A percentile compares a stretch with the other conserved stretches of the same genome.
Evolutionary conservation across 2,329 filamentous ascomycete species (phyloP).

Genomic region (Sporothrix phasma): DNA sequence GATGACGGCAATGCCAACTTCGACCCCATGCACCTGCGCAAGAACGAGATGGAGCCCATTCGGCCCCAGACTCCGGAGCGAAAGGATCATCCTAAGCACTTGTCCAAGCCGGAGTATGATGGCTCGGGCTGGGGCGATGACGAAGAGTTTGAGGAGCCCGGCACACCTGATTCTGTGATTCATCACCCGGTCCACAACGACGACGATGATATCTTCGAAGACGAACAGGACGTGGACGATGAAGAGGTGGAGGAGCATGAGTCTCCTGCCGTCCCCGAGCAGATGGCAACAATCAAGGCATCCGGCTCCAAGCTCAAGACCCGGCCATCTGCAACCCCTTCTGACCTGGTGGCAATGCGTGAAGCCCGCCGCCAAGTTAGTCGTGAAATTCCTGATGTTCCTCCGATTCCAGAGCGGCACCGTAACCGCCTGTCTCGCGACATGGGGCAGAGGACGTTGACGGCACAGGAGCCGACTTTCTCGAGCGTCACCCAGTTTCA

Average conservation of each 20-base stretch:
- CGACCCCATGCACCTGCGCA: conserved; percentile 25
- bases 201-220: conserved; percentile 14
- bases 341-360: conserved; percentile 75
- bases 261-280: conserved; percentile 64
- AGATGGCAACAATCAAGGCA: conserved; percentile 79
- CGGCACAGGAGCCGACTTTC: conserved; percentile 32
- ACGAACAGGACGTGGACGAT: conserved; percentile 7
- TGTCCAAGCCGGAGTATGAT: conserved; percentile 54
- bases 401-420: conserved; percentile 52
- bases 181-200: conserved; percentile 51
- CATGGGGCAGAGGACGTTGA: conserved; percentile 29
- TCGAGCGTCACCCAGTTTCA: conserved; percentile 62
- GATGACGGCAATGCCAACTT: conserved; percentile 31
- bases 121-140: conserved; percentile 51
- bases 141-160: conserved; percentile 49
- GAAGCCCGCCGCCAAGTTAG: conserved; percentile 79
- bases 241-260: conserved; percentile 26
- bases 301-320: conserved; percentile 82
- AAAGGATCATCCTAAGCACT: conserved; percentile 34
- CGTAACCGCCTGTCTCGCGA: conserved; percentile 44
- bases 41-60: conserved; percentile 17
- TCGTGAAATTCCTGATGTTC: conserved; percentile 53
- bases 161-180: conserved; percentile 84
- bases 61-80: conserved; percentile 41
- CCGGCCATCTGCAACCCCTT: conserved; percentile 74